Evolutionary conservation across 2,329 filamentous ascomycete genomes (phyloP).

Genomic region (Ceratocystis destructans): DNA sequence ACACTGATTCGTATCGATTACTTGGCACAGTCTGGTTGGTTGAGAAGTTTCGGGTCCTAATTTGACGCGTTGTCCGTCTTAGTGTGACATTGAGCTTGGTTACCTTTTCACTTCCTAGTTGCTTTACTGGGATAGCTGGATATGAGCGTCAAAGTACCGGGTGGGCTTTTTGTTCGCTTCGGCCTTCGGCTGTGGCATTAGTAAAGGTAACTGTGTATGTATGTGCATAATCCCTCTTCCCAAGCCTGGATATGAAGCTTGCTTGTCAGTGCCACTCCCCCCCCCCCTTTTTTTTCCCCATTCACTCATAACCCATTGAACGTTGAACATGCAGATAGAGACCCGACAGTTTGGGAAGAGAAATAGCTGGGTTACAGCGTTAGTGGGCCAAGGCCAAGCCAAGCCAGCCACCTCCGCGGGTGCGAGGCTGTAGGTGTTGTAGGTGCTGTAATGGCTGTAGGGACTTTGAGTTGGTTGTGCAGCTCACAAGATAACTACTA

Average conservation of each 20-base stretch:
- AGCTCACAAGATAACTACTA: background rate
- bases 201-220: background rate
- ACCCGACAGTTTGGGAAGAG: conserved; percentile 10
- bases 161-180: background rate
- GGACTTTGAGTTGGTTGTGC: background rate
- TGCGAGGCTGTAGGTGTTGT: background rate
- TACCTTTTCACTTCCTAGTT: background rate
- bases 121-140: background rate
- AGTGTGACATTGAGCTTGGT: background rate
- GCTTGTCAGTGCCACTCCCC: background rate
- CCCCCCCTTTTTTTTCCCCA: background rate
- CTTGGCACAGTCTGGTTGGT: conserved; percentile 2
- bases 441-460: background rate
- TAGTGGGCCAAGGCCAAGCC: background rate
- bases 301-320: background rate
- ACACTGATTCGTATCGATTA: conserved; percentile 1
- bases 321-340: background rate
- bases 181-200: background rate
- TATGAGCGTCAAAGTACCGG: background rate
- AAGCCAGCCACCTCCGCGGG: background rate
- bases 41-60: background rate
- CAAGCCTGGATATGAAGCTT: background rate
- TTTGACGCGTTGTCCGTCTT: background rate
- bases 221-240: background rate
- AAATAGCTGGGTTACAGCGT: conserved; percentile 1